These are phyloP conservation scores for Chytriomyces confervae DNA, from an alignment of 192 early-diverging fungal genomes.

Conservation along the genomic window DNA sequence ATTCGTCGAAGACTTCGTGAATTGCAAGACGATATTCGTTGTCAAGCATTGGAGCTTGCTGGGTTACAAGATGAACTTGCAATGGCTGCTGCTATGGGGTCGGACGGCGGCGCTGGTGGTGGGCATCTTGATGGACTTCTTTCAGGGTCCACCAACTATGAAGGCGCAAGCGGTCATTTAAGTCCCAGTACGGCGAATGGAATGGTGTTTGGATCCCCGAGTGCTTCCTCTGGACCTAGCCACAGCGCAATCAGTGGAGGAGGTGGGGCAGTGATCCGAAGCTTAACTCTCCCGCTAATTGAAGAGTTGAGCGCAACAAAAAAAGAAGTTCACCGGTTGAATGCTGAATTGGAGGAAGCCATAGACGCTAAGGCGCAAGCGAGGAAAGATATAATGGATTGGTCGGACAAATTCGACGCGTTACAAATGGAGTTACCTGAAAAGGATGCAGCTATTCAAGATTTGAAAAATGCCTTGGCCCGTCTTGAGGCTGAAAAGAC, in stretches of 20 bases:
- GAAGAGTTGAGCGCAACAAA: slow-evolving; percentile 30
- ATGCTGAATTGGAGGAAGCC: slow-evolving; percentile 26
- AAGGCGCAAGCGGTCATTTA: background rate
- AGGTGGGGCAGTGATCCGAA: background rate
- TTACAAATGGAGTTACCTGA: slow-evolving; percentile 6
- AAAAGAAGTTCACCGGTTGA: slow-evolving; percentile 29
- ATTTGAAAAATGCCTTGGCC: slow-evolving; percentile 6
- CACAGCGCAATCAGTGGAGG: background rate
- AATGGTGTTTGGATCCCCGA: slow-evolving; percentile 4
- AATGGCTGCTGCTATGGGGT: background rate
- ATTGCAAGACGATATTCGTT: slow-evolving; percentile 55
- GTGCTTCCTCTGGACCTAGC: background rate
- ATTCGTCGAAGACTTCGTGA: slow-evolving; percentile 46
- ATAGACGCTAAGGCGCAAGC: background rate
- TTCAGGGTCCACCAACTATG: background rate
- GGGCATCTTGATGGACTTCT: slow-evolving; percentile 15
- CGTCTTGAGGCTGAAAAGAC: slow-evolving; percentile 12
- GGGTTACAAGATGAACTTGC: slow-evolving; percentile 27
- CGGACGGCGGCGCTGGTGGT: slow-evolving; percentile 20
- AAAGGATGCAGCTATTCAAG: background rate
- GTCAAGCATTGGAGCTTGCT: slow-evolving; percentile 40
- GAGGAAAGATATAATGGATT: background rate
- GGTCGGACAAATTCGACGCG: background rate
- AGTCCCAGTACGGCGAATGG: no score
- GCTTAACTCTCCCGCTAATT: background rate